phyloP scores from a whole-genome alignment of 768 basidiomycete genomes.

The Trametes meyenii region DNA sequence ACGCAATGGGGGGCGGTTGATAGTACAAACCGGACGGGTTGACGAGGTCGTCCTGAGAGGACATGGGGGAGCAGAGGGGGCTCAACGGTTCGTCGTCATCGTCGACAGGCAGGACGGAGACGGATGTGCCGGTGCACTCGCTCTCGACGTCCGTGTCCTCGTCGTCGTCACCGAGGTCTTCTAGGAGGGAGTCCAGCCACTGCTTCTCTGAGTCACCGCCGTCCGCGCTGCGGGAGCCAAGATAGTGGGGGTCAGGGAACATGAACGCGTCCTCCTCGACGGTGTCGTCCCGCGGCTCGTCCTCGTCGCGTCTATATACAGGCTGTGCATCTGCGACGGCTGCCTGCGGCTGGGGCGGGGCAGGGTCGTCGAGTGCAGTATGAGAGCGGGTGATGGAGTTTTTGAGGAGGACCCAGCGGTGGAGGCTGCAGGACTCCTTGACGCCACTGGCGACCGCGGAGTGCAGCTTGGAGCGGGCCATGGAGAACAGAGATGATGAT shows the following conservation, averaged over 20 bases:
- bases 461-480: slow-evolving; percentile 78
- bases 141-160: slow-evolving; percentile 44
- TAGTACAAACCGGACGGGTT: slow-evolving; percentile 49
- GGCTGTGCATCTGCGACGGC: slow-evolving; percentile 36
- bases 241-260: slow-evolving; percentile 75
- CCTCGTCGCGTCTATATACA: slow-evolving; percentile 43
- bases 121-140: slow-evolving; percentile 23
- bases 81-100: slow-evolving; percentile 62
- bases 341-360: slow-evolving; percentile 25
- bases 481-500: slow-evolving; percentile 53
- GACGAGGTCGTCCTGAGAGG: slow-evolving; percentile 76
- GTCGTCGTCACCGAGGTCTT: slow-evolving; percentile 72
- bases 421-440: slow-evolving; percentile 74
- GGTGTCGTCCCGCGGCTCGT: slow-evolving; percentile 48
- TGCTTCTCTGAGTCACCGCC: slow-evolving; percentile 64
- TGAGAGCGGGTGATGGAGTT: slow-evolving; percentile 71
- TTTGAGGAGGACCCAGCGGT: slow-evolving; percentile 88
- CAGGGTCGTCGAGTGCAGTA: slow-evolving; percentile 37
- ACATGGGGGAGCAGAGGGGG: slow-evolving; percentile 69
- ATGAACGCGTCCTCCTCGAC: slow-evolving; percentile 70
- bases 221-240: slow-evolving; percentile 44
- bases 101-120: slow-evolving; percentile 53
- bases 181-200: slow-evolving; percentile 82
- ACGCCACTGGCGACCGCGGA: slow-evolving; percentile 52
- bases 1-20: slow-evolving; percentile 49